Evolutionary conservation across 176 grass and related monocot species (phyloP), one percentile per base, ranked within the genome.

Genomic region (Ensete glaucum): DNA sequence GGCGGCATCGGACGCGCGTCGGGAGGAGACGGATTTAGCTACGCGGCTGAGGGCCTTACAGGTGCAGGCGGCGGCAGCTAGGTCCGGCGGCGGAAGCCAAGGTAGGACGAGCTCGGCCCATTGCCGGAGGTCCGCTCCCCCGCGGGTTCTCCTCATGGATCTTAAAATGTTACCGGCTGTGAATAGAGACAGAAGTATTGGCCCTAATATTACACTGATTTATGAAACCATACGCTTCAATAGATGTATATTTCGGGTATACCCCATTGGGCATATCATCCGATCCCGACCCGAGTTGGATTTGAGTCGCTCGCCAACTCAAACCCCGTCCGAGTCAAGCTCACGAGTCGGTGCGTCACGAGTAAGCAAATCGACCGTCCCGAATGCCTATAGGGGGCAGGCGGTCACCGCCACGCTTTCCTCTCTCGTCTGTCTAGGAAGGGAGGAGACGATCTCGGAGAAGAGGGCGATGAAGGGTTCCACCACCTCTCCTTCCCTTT

Each of bases 81-180:
- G 94, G 62, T 93, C 83, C 0, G 13, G 50, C 25, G 88, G 78
- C 57, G 81, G 34, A 55, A 98, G 80, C 85, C 83, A 87, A 3
- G 90, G 87, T 60, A 98, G 78, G 53, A 97, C 84, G 34, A 93
- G 80, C 73, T 88, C 88, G 17, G 82, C 88, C 79, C 82, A 81
- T 60, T 72, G 76, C 49, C 26, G 56, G 20, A 85, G 56, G 12
- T 52, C 69, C 20, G 11, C 27, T 17, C 69, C 71, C 53, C 16
- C 54, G 17, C 29, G 53, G 59, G 17, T 15, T 74, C 53, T 74
- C 72, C 17, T 57, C 72, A 34, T 57, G 11, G 12, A 56, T 56
- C 54, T 56, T 56, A 56, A 56, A 15, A 56, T 56, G 54, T 56
- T 56, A 43, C 34, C 34, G 34, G 34, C 0, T 43, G 4, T 43